Evolutionary conservation across 352 stramenopile genomes (phyloP).

Genomic region (Globisporangium alternatum): DNA sequence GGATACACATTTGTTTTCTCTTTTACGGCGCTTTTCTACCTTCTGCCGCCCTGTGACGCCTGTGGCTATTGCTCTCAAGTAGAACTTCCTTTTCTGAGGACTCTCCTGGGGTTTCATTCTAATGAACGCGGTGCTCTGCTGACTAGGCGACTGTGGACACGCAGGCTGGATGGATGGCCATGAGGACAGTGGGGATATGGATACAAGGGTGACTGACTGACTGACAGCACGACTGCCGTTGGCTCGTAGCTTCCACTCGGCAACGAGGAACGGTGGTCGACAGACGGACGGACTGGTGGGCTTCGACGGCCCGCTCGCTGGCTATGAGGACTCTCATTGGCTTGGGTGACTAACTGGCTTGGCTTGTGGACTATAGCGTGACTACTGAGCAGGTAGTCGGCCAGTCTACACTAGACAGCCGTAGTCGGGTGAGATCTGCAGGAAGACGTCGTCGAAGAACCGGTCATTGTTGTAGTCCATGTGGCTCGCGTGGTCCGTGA

Average conservation of each 20-base stretch:
- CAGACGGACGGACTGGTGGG: background rate
- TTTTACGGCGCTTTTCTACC: background rate
- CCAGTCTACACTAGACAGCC: constrained; percentile 54
- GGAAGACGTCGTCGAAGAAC: constrained; percentile 77
- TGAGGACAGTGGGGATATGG: background rate
- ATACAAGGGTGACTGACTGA: background rate
- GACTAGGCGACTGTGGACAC: background rate
- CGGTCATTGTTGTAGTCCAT: constrained; percentile 69
- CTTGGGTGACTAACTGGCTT: background rate
- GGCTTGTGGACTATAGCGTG: background rate
- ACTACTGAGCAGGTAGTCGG: background rate
- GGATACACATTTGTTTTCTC: constrained; percentile 8
- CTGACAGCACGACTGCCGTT: background rate
- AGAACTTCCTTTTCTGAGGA: background rate
- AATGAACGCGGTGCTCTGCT: background rate
- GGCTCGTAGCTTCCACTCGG: background rate
- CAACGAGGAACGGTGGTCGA: background rate
- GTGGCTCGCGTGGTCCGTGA: constrained; percentile 39
- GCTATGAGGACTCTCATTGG: background rate
- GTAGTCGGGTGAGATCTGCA: constrained; percentile 76
- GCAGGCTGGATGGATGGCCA: background rate
- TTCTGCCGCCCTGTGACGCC: background rate
- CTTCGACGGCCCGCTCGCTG: background rate
- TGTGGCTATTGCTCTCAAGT: background rate
- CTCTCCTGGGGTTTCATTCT: no score